phyloP scores from a whole-genome alignment of 164 flowering plant species.

The Hamamelis virginiana region DNA sequence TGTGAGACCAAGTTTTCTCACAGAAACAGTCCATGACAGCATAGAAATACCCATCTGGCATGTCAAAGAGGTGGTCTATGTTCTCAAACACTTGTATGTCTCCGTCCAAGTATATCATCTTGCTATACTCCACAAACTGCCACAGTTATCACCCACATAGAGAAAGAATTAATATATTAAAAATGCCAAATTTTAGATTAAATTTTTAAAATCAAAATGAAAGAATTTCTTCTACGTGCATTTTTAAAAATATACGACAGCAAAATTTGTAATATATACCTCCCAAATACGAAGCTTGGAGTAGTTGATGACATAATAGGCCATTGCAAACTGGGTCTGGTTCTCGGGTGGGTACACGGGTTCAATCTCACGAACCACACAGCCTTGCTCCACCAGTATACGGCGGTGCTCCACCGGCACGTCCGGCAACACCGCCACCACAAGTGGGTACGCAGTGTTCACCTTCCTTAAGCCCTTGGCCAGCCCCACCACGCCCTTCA shows the following conservation, averaged over 20 bases:
- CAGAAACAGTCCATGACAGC: constrained; percentile 56
- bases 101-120: constrained; percentile 65
- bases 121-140: constrained; percentile 66
- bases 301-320: constrained; percentile 66
- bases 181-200: too few species aligned
- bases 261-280: constrained; percentile 26
- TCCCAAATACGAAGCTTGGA: constrained; percentile 73
- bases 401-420: constrained; percentile 60
- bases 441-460: constrained; percentile 45
- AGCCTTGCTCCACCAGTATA: constrained; percentile 44
- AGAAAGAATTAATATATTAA: too few species aligned
- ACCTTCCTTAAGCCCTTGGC: constrained; percentile 62
- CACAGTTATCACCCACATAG: not conserved
- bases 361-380: constrained; percentile 49
- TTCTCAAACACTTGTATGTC: constrained; percentile 60
- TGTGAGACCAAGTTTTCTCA: constrained; percentile 48
- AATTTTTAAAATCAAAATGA: too few species aligned
- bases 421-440: constrained; percentile 63
- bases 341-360: constrained; percentile 57
- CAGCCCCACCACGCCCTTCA: constrained; percentile 58
- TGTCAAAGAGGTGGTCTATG: constrained; percentile 55
- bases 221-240: too few species aligned
- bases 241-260: too few species aligned
- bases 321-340: constrained; percentile 55
- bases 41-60: constrained; percentile 41